Evolutionary conservation across 225 moss, liverwort and hornwort species (phyloP).

Genomic region (Asterella californica): DNA sequence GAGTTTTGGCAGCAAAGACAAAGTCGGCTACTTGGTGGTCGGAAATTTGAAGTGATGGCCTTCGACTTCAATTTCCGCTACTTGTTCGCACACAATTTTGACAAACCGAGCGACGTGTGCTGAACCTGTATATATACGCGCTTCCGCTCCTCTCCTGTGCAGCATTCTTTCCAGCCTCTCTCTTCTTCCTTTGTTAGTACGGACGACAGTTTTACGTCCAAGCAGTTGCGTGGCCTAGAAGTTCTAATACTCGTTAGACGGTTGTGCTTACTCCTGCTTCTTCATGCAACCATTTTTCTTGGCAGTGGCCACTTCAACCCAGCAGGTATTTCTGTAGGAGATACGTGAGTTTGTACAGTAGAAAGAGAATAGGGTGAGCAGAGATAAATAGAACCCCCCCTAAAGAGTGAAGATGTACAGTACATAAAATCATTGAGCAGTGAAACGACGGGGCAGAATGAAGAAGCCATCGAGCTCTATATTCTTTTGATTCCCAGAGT

Average conservation of each 20-base stretch:
- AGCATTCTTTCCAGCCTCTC: not conserved
- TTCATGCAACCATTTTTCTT: not conserved
- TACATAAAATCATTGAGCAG: not conserved
- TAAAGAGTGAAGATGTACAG: not conserved
- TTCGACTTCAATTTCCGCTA: constrained; percentile 81
- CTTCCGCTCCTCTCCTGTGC: not conserved
- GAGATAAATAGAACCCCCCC: not conserved
- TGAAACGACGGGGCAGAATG: not conserved
- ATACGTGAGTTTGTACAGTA: constrained; percentile 1
- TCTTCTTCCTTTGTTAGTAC: not conserved
- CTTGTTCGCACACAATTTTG: constrained; percentile 49
- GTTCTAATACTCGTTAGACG: not conserved
- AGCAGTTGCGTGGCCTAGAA: not conserved
- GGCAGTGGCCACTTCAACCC: not conserved
- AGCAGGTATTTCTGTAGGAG: not conserved
- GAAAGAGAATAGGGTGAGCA: constrained; percentile 2
- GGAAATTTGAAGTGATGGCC: constrained; percentile 55
- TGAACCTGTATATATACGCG: constrained; percentile 12
- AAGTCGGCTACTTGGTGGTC: constrained; percentile 42
- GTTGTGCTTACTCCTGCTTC: not conserved
- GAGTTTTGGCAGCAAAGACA: constrained; percentile 70
- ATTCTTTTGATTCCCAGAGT: not conserved
- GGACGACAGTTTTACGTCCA: not conserved
- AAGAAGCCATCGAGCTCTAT: not conserved
- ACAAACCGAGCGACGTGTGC: constrained; percentile 10